Base-by-base conservation (phyloP, 139 green algal species). In the Diplosphaera chodatii region DNA sequence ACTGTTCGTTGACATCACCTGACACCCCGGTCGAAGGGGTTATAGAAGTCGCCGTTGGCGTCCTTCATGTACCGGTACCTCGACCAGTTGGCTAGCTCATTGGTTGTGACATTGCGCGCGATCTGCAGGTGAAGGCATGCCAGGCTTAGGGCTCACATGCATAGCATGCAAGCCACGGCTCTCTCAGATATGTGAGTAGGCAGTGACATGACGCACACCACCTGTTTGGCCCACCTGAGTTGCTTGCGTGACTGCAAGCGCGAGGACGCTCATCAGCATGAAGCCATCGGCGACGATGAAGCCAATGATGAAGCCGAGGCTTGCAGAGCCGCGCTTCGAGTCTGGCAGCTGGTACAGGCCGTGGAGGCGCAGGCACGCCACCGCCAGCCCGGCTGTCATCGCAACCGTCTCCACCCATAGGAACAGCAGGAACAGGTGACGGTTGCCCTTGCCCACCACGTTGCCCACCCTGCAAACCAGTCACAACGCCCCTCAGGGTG, bases 21-120 rank as follows among this genome's bases (percentile, higher is more conserved):
- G 48, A 23, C 89, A 28, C 93, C 93, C 1, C 73, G 78, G 84
- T 95, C 91, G 72, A 96, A 96, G 15, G 94, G 94, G 75, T 97
- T 97, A 55, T 68, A 66, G 74, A 96, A 98, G n/a, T 77, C 55
- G 56, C 89, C 89, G 28, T 87, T 69, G 16, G 55, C 13, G 32
- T 76, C 83, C 64, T 88, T 83, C 33, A 97, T 82, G 75, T 97
- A 97, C 56, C 79, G 83, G 83, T 96, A 96, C 20, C 91, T 71
- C 77, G 96, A 88, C 88, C 88, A 94, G 84, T 98, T 98, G 18
- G 91, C 87, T 33, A 98, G 78, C 78, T 98, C 94, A 72, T 98
- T 98, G 33, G 94, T 99, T 5, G 94, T 99, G 23, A 98, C 78
- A 79, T 98, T 98, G 40, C 83, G 82, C 10, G 78, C 77, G 10